Percentiles rank a stretch among this genome's conserved stretches.
Conservation (phyloP, 768 basidiomycete species). For the Calvatia gigantea region DNA sequence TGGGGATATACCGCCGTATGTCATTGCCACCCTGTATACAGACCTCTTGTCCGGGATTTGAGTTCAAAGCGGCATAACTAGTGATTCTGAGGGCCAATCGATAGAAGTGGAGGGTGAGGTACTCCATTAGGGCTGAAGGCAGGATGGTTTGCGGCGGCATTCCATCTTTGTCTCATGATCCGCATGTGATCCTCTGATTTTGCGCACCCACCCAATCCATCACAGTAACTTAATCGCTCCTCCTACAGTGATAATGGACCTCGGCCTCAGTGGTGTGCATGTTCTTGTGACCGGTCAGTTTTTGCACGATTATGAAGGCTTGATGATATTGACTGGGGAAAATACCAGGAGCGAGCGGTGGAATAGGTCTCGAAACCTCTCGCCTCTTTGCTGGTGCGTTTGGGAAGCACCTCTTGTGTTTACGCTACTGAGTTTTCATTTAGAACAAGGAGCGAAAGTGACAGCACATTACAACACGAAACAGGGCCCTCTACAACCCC, state of each 20-base stretch:
- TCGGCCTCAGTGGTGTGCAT: conserved; percentile 57
- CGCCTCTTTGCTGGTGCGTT: conserved; percentile 52
- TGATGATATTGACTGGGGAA: background rate
- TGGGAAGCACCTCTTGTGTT: background rate
- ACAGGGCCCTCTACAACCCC: conserved; percentile 34
- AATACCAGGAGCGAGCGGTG: conserved; percentile 63
- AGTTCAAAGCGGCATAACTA: too few relatives aligned
- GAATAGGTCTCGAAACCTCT: conserved; percentile 65
- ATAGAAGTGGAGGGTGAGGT: too few relatives aligned
- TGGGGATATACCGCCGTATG: too few relatives aligned
- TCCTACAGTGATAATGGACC: conserved; percentile 35
- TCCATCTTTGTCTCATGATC: too few relatives aligned
- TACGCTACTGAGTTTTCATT: background rate
- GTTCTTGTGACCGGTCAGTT: conserved; percentile 63
- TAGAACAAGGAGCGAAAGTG: conserved; percentile 70
- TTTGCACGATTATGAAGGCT: background rate
- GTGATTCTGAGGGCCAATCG: too few relatives aligned
- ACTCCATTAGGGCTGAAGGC: too few relatives aligned
- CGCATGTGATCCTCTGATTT: too few relatives aligned
- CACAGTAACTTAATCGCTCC: too few relatives aligned
- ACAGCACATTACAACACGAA: conserved; percentile 71
- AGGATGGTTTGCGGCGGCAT: too few relatives aligned
- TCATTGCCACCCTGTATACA: too few relatives aligned
- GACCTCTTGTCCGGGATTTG: too few relatives aligned
- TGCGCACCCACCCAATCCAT: too few relatives aligned